phyloP scores from a whole-genome alignment of 2,329 filamentous ascomycete genomes.

The Aspergillus thermomutatus region DNA sequence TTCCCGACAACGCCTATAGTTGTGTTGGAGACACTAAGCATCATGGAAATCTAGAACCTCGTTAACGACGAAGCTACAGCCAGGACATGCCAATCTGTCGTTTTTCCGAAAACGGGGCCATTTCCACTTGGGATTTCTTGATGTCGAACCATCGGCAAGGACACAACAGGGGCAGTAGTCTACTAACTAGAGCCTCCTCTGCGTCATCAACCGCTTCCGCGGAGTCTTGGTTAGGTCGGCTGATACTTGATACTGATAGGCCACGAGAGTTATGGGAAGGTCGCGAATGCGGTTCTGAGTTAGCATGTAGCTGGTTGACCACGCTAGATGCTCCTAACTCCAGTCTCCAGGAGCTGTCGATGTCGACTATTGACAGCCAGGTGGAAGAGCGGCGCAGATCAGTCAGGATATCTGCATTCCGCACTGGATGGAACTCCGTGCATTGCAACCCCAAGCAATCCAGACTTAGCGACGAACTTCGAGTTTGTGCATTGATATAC shows the following conservation, averaged over 20 bases:
- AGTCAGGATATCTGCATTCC: not conserved
- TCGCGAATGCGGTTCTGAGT: not conserved
- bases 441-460: not conserved
- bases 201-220: not conserved
- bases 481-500: not conserved
- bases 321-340: not conserved
- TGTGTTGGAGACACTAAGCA: not conserved
- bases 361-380: not conserved
- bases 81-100: not conserved
- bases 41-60: not conserved
- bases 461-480: not conserved
- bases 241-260: not conserved
- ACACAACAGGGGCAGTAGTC: too few relatives aligned
- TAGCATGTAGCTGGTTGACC: not conserved
- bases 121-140: not conserved
- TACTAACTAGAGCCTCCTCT: too few relatives aligned
- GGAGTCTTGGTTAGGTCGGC: too few relatives aligned
- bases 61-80: not conserved
- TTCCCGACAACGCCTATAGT: not conserved
- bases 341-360: not conserved
- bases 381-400: not conserved
- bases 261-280: not conserved
- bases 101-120: not conserved
- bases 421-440: too few relatives aligned
- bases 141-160: not conserved